Evolutionary conservation across 257 asterid species (phyloP), one percentile per base, ranked within the genome.

Genomic region (Solanum medicagineum): DNA sequence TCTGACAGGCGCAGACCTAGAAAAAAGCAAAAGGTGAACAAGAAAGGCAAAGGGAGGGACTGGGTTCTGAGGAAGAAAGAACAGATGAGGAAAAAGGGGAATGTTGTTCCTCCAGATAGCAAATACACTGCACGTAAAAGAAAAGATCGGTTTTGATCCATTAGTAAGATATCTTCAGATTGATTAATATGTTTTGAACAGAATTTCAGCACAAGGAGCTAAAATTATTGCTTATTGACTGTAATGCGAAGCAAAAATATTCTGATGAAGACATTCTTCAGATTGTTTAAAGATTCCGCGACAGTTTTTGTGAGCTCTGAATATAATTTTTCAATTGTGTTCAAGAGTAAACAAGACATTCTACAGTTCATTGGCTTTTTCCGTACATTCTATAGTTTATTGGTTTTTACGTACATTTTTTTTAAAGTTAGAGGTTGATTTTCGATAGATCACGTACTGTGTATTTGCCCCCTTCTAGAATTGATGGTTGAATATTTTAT

Each of bases 101-200:
- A 90, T 44, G 84, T 2, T 0, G 98, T 95, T 85, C 99, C 98
- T 60, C 90, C 62, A 29, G 98, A 96, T 85, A 86, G 98, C 8
- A 93, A 90, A 73, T 96, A 91, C 91, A 94, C 98, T 6, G 98
- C 92, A n/a, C 97, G 99, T 57, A 96, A 96, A 87, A 83, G 98
- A 81, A 95, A 96, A 91, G 89, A 93, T 81, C 97, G 95, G 4
- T 93, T 93, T 85, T 93, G 89, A 91, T 86, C 79, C 51, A 24
- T 4, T 22, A 75, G 60, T 22, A 47, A 74, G 40, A 74, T 74
- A 22, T 73, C n/a, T 73, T 22, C 8, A 7, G 40, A 36, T 73
- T 44, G 42, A 73, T n/a, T 73, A n/a, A 22, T 45, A 6, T 45
- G n/a, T n/a, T 73, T n/a, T 45, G 1, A 45, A 13, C 81, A 75